Evolutionary conservation across 495 filamentous ascomycete genomes (phyloP).

Genomic region (Halenospora varia): DNA sequence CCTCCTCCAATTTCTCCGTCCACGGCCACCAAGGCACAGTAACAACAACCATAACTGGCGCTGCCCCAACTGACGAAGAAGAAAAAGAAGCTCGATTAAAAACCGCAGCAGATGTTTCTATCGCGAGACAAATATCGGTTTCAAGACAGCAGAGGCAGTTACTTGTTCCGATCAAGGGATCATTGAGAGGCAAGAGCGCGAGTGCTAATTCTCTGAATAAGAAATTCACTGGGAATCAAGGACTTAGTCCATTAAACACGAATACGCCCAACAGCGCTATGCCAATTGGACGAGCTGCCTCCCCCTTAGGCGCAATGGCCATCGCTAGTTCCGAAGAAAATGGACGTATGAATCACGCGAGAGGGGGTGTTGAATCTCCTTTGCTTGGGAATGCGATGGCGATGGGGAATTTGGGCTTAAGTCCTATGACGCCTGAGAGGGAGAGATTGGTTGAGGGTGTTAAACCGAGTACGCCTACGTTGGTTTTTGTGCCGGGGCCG

Average conservation of each 20-base stretch:
- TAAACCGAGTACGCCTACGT: conserved; percentile 20
- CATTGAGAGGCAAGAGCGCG: not conserved
- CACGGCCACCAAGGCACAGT: conserved; percentile 7
- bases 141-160: conserved; percentile 50
- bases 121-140: conserved; percentile 56
- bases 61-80: conserved; percentile 31
- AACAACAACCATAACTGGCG: conserved; percentile 24
- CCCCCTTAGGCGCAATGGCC: conserved; percentile 16
- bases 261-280: not conserved
- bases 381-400: not conserved
- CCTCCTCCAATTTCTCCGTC: not conserved
- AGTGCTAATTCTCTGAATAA: not conserved
- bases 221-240: not conserved
- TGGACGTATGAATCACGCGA: not conserved
- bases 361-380: not conserved
- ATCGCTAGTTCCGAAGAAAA: conserved; percentile 12
- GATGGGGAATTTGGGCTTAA: not conserved
- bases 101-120: conserved; percentile 50
- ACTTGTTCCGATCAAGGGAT: conserved; percentile 27
- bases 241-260: not conserved
- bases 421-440: not conserved
- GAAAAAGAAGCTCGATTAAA: conserved; percentile 33
- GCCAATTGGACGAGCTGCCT: conserved; percentile 4
- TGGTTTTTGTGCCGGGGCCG: conserved; percentile 19
- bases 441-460: conserved; percentile 16